A percentile compares a stretch with the other conserved stretches of the same genome.
Conservation (phyloP, 257 asterid genomes). For the Nicotiana obtusifolia region DNA sequence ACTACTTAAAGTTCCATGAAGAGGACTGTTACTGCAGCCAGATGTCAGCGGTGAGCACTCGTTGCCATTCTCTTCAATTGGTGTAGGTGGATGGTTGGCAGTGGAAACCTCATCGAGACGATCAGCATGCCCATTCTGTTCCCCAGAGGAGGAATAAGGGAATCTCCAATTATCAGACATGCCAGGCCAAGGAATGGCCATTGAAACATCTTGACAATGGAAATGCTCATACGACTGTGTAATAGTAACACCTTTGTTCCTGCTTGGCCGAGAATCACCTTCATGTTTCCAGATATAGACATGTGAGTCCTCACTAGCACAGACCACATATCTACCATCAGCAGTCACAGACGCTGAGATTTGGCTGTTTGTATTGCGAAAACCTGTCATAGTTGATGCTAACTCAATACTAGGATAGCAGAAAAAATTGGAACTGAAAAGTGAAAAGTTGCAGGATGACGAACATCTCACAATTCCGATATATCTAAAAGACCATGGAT, state of each 20-base stretch:
- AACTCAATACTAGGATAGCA: not conserved
- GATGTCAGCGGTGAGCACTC: conserved; percentile 47
- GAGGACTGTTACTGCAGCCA: conserved; percentile 53
- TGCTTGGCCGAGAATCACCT: conserved; percentile 67
- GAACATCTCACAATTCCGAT: not conserved
- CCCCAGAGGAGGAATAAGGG: conserved; percentile 34
- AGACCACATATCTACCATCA: conserved; percentile 70
- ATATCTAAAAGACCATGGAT: not conserved
- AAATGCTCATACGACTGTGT: conserved; percentile 78
- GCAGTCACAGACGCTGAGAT: conserved; percentile 86
- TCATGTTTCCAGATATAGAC: conserved; percentile 96
- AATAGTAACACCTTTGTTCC: conserved; percentile 68
- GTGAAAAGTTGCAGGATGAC: not conserved
- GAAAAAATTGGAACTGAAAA: not conserved
- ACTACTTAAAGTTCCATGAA: conserved; percentile 42
- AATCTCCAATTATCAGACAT: conserved; percentile 38
- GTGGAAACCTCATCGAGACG: conserved; percentile 40
- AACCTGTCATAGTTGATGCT: conserved; percentile 45
- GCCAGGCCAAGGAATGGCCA: conserved; percentile 97
- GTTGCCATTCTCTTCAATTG: conserved; percentile 47
- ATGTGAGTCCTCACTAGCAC: conserved; percentile 92
- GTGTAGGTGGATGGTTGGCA: conserved; percentile 54
- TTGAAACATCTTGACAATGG: conserved; percentile 87
- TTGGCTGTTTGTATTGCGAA: conserved; percentile 84
- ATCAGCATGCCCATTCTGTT: conserved; percentile 31